Conservation (phyloP, 495 filamentous ascomycete species). For the Baudoinia panamericana region DNA sequence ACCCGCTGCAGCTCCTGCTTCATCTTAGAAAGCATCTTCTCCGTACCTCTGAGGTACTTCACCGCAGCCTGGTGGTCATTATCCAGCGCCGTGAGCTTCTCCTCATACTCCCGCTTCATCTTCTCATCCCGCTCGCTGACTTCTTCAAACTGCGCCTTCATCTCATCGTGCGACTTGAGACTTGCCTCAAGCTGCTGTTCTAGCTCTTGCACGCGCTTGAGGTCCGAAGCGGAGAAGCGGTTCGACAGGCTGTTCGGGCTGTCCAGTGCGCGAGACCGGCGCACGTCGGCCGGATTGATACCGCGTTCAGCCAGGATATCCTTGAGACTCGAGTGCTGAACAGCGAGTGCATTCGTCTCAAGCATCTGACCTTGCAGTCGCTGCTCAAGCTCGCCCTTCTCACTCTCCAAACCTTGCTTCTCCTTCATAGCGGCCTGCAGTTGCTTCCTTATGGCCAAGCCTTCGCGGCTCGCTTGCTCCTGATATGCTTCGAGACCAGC, state of each 20-base stretch:
- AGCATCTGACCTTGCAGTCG: constrained; percentile 71
- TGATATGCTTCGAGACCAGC: constrained; percentile 93
- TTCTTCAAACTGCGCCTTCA: constrained; percentile 65
- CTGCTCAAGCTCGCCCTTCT: constrained; percentile 65
- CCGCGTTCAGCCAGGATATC: constrained; percentile 82
- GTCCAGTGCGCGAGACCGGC: constrained; percentile 45
- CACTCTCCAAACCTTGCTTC: constrained; percentile 56
- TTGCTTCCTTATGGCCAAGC: constrained; percentile 74
- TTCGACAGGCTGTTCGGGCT: constrained; percentile 43
- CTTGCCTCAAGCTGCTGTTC: constrained; percentile 78
- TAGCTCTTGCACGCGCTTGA: constrained; percentile 68
- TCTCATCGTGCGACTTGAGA: constrained; percentile 68
- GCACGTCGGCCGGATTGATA: constrained; percentile 44
- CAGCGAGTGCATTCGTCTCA: constrained; percentile 73
- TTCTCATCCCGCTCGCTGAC: constrained; percentile 38
- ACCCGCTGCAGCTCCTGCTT: constrained; percentile 87
- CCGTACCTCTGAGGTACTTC: constrained; percentile 97
- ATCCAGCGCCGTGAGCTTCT: constrained; percentile 84
- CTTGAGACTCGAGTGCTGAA: constrained; percentile 87
- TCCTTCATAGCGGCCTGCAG: constrained; percentile 74
- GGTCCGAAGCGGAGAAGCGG: constrained; percentile 65
- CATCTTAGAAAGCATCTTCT: constrained; percentile 98
- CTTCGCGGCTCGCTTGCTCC: constrained; percentile 88
- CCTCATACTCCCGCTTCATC: constrained; percentile 53
- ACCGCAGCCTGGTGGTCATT: constrained; percentile 98